Base-by-base conservation (phyloP, 768 basidiomycete species). In the Guyanaporus albipodus region DNA sequence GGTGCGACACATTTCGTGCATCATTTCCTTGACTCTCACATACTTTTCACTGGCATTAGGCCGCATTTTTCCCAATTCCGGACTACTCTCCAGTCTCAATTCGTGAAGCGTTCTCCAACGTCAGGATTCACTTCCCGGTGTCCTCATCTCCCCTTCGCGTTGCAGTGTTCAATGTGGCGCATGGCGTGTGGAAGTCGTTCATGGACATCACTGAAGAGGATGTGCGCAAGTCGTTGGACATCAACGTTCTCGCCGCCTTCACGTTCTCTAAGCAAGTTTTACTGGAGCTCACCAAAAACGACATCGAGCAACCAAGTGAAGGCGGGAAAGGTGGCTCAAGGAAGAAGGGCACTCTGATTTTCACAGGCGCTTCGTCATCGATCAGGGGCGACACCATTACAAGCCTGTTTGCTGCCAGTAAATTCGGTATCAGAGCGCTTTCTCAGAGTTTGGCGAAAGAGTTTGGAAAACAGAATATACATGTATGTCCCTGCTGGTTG, bases 361-460 rank as follows among this genome's bases (percentile, higher is more conserved):
- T 87, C 58, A 88, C 85, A 0, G 84, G 85, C 0, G 86, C 86
- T 2, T 87, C 87, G 7, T 81, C 86, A 6, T 73, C 79, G 43
- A 45, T 77, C 17, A 68, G 86, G 44, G 86, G 86, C 6, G 86
- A 85, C 45, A 67, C 68, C 3, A 67, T 64, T 0, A 85, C 83
- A 0, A 82, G 81, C 41, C 75, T 72, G 2, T 82, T 87, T 55
- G 71, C 85, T 4, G 78, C 83, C 3, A 77, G 77, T 0, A 87
- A 87, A 59, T 78, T 76, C 42, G 85, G 77, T 4, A 27, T 79
- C 28, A 70, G 86, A 34, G 81, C 80, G 0, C 67, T 88, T 37
- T 76, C 78, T 0, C 86, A 88, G 67, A 85, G 84, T 53, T 63
- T 87, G 57, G 77, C 79, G 8, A 87, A 87, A 63, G 85, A 88